Evolutionary conservation across 2,329 filamentous ascomycete species (phyloP), one percentile per base, ranked within the genome.

Genomic region (Exophiala alcalophila): DNA sequence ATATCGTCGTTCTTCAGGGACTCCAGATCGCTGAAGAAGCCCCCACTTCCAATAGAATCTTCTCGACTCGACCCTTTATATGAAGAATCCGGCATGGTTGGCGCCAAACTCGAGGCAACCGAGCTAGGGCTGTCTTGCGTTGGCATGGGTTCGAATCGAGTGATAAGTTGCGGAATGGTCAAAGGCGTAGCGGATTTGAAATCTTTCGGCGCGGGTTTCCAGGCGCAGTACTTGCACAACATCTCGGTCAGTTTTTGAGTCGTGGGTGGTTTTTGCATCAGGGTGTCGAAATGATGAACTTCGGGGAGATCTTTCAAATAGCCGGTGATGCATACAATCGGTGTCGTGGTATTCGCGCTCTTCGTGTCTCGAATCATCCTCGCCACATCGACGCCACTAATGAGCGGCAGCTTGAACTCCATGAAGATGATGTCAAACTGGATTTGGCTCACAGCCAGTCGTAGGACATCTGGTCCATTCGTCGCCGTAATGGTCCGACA

Each of bases 381-480:
- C 36, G 92, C 91, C 43, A 98, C 87, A 61, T 98, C 92, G 9
- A 88, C 86, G 16, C 92, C 92, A 57, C 89, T 97, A 59, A 97
- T 89, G 60, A 94, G 88, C 7, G 92, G 91, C 31, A 98, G 72
- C 62, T 91, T 94, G 69, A 89, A 96, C 66, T 98, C 92, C 65
- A 95, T 91, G 73, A 98, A 92, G 62, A 98, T 96, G 57, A 96
- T 88, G 65, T 98, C 92, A 60, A 97, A 98, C 60, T 97, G 94
- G 61, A 98, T 91, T 61, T 97, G 91, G 59, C 91, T 91, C 74
- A 94, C 86, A 19, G 92, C 89, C 65, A 92, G 95, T 15, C 91
- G 81, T 57, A 95, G 84, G 8, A 91, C 92, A 61, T 98, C 92
- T 0, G 87, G 83, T 1, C 92, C 92, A 56, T 90, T 95, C 3